A percentile compares a stretch with the other conserved stretches of the same genome.
phyloP scores from a whole-genome alignment of 345 rosid species.

The Erodium maritimum region DNA sequence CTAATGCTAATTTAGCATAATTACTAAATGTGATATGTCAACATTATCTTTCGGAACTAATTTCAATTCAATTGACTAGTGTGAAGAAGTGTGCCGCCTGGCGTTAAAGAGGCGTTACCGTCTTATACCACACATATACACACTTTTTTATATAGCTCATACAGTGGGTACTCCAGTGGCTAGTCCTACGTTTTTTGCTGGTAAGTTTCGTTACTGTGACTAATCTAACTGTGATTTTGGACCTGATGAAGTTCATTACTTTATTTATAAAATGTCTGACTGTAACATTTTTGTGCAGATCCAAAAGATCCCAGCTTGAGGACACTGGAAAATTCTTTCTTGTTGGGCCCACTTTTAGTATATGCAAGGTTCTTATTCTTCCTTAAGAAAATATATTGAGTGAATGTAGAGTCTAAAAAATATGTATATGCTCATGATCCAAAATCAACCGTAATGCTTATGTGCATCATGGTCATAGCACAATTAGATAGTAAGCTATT shows the following conservation, averaged over 20 bases:
- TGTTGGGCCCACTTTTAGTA: slow-evolving; percentile 70
- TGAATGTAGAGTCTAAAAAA: neutral
- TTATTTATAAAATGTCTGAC: too few relatives aligned
- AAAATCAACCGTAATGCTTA: too few relatives aligned
- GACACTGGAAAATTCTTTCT: slow-evolving; percentile 63
- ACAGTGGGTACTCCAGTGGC: slow-evolving; percentile 67
- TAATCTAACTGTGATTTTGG: slow-evolving; percentile 5
- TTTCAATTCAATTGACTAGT: slow-evolving; percentile 23
- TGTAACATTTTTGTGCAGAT: slow-evolving; percentile 33
- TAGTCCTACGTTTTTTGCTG: slow-evolving; percentile 70
- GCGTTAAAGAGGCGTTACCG: slow-evolving; percentile 87
- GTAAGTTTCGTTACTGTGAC: slow-evolving; percentile 25
- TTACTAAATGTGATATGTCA: too few relatives aligned
- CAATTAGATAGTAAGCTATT: too few relatives aligned
- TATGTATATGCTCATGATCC: slow-evolving; percentile 1
- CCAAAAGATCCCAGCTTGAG: slow-evolving; percentile 58
- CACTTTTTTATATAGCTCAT: slow-evolving; percentile 79
- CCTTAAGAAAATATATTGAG: neutral
- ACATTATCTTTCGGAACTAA: too few relatives aligned
- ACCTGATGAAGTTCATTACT: neutral
- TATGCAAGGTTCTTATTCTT: slow-evolving; percentile 47
- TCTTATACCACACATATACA: slow-evolving; percentile 71
- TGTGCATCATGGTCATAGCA: too few relatives aligned
- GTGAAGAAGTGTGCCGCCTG: slow-evolving; percentile 85
- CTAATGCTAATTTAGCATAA: too few relatives aligned